Conservation (phyloP, 2,329 filamentous ascomycete species). For the Penicillium sp. region DNA sequence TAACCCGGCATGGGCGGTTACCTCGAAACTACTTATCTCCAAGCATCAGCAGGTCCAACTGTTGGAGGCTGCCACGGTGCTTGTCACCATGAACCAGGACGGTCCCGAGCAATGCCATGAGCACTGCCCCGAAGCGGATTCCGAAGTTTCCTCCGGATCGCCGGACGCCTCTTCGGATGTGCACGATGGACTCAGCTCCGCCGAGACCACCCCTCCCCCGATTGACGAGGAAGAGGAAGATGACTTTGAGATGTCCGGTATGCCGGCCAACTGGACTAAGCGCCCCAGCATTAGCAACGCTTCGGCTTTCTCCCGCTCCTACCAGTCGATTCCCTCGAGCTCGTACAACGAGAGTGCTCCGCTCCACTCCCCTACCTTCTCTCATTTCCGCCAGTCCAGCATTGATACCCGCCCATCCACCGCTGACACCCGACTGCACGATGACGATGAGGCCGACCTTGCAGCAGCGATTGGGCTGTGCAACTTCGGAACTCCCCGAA, state of each 20-base stretch:
- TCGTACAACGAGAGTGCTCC: conserved; percentile 58
- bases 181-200: conserved; percentile 74
- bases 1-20: conserved; percentile 95
- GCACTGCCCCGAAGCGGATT: conserved; percentile 68
- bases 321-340: conserved; percentile 68
- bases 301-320: conserved; percentile 70
- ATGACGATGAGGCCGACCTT: conserved; percentile 82
- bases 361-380: conserved; percentile 46
- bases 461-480: conserved; percentile 88
- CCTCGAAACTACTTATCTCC: conserved; percentile 95
- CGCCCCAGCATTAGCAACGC: conserved; percentile 53
- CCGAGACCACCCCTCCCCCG: conserved; percentile 89
- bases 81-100: conserved; percentile 82
- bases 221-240: conserved; percentile 57
- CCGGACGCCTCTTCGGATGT: conserved; percentile 79
- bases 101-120: conserved; percentile 65
- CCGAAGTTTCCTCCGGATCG: conserved; percentile 79
- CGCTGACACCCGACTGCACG: conserved; percentile 71
- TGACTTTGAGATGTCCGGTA: conserved; percentile 47
- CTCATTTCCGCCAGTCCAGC: conserved; percentile 71
- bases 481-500: conserved; percentile 80
- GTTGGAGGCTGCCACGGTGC: conserved; percentile 92
- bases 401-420: conserved; percentile 76
- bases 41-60: conserved; percentile 99
- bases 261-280: conserved; percentile 55